Base-by-base conservation (phyloP, 192 early-diverging fungal genomes). In the Umbelopsis sp. region DNA sequence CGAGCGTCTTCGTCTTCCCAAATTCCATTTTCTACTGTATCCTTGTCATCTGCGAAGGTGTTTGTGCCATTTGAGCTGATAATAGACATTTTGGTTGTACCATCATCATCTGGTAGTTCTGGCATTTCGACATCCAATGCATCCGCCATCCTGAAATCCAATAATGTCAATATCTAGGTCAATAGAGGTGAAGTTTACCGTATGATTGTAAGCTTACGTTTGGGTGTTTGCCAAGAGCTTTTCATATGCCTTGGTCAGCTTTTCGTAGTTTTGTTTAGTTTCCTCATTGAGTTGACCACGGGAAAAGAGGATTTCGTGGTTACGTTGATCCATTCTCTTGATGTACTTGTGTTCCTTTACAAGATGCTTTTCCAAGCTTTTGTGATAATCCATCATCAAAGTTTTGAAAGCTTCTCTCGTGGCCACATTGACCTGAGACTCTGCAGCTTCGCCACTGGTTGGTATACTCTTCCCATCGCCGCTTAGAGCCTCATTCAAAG, bases 1-100 rank as follows among this genome's bases (percentile, higher is more conserved):
- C 90, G 86, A 26, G 91, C 89, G 45, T 98, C 97, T 26, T 98
- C 95, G 74, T 98, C 95, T 73, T 98, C 96, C 94, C 97, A 99
- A 22, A 90, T 77, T 26, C 88, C 89, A 45, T 77, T 84, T 26
- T 65, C 66, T 7, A 66, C 14, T 22, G 70, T 77, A 53, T 87
- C 85, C 69, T 81, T 71, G 17, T 74, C 74, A 1, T 80, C 79
- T n/a, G 31, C 65, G 49, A 81, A 71, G 11, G 69, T 62, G 31
- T 74, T 78, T 14, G 52, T 26, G 0, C 68, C 76, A 26, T 51
- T 45, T 43, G 82, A 76, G 16, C 71, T 71, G 45, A 86, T 82
- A 22, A 83, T 77, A 12, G 71, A 78, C 53, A 81, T 67, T 36
- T 82, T 86, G 14, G 79, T 72, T 7, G 68, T 69, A n/a, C 73